Evolutionary conservation across 192 early-diverging fungal genomes (phyloP).

Genomic region (Obelidium mucronatum): DNA sequence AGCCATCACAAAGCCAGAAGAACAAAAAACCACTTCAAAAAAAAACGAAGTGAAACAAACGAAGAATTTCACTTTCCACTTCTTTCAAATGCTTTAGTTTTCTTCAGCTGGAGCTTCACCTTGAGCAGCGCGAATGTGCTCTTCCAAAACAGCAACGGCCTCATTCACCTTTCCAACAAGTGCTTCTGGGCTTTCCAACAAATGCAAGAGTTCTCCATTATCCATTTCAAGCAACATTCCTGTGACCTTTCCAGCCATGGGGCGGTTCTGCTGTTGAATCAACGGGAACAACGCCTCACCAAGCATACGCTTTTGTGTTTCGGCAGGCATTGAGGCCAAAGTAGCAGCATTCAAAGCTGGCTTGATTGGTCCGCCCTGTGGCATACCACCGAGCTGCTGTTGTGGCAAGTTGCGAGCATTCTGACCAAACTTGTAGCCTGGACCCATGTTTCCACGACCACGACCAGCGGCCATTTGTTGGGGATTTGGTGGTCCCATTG

Average conservation of each 20-base stretch:
- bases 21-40: background rate
- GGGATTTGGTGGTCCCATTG: constrained; percentile 28
- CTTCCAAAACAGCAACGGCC: constrained; percentile 84
- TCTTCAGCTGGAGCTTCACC: constrained; percentile 21
- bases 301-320: constrained; percentile 95
- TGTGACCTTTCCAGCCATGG: constrained; percentile 95
- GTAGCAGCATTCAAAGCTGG: constrained; percentile 75
- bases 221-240: constrained; percentile 99
- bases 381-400: constrained; percentile 31
- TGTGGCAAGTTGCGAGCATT: constrained; percentile 57
- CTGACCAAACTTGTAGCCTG: constrained; percentile 58
- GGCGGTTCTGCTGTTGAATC: constrained; percentile 75
- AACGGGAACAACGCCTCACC: constrained; percentile 95
- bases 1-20: background rate
- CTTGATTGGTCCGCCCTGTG: constrained; percentile 48
- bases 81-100: constrained; percentile 2
- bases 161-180: constrained; percentile 83
- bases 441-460: constrained; percentile 47
- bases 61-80: background rate
- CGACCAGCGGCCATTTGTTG: constrained; percentile 24
- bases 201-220: constrained; percentile 88
- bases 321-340: constrained; percentile 79
- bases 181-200: constrained; percentile 85
- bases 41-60: background rate
- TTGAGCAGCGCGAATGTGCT: constrained; percentile 54